Base-by-base conservation (phyloP, 495 filamentous ascomycete species). In the Bacidia gigantensis region DNA sequence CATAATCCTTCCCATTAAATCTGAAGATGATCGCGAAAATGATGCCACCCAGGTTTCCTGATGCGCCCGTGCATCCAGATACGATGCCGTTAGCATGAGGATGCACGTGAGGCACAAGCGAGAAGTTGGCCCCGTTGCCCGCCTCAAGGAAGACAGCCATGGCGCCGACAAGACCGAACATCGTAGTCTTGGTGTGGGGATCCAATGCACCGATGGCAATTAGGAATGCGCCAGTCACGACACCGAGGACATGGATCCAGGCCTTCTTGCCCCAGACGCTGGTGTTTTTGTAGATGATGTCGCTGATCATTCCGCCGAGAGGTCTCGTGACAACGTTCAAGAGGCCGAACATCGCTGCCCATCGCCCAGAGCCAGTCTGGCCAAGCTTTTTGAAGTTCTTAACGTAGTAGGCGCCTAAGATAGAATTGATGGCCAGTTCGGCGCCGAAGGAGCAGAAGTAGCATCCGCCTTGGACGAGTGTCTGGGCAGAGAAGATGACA, bases 311-410 rank as follows among this genome's bases (percentile, higher is more conserved):
- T 0, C 89, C 89, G 42, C 89, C 89, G 0, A 78, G 58, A 0
- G 89, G 89, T 0, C 89, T 76, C 50, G 76, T 84, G 50, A 83
- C 64, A 29, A 90, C 69, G 65, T 95, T 94, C 24, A 95, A 69
- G 46, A 95, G 81, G 10, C 89, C 89, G 62, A 93, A 95, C 81
- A 93, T 90, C 50, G 89, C 86, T 0, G 87, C 85, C 81, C 83
- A 93, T 57, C 78, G 74, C 2, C 84, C 79, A 5, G 83, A 78
- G 22, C 72, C 65, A 9, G 86, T 89, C 64, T 89, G 86, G 3
- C 76, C 76, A 45, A 94, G 80, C 11, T 63, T 46, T 0, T 82
- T 79, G 71, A 93, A 93, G 63, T 88, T 85, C 50, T 80, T 72
- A 40, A 74, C 60, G 67, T 93, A 95, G 74, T 89, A 94, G 2